Percentiles rank a stretch among this genome's conserved stretches.
Evolutionary conservation across 495 filamentous ascomycete species (phyloP).

Genomic region (Xylona heveae): DNA sequence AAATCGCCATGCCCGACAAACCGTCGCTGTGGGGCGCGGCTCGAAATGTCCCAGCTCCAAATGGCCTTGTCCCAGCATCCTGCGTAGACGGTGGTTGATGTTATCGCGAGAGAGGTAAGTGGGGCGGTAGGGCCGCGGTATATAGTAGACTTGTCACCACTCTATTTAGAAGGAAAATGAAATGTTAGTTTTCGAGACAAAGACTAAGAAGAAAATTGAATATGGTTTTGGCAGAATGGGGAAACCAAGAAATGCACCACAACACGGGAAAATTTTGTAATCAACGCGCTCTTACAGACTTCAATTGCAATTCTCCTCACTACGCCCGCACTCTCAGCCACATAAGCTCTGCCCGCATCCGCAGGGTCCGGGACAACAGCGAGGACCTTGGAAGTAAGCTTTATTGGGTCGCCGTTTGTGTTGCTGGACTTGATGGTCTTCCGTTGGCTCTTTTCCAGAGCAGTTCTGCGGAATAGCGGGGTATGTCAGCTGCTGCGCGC

Average conservation of each 20-base stretch:
- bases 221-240: conserved; percentile 18
- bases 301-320: conserved; percentile 50
- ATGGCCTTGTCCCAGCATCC: conserved; percentile 87
- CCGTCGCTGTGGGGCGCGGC: conserved; percentile 24
- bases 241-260: neutral
- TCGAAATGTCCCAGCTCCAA: conserved; percentile 55
- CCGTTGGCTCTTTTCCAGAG: conserved; percentile 47
- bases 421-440: conserved; percentile 66
- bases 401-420: conserved; percentile 60
- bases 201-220: conserved; percentile 3
- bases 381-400: conserved; percentile 66
- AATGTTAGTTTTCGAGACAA: conserved; percentile 6
- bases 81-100: conserved; percentile 47
- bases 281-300: conserved; percentile 33
- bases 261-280: conserved; percentile 2
- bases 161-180: conserved; percentile 5
- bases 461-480: too few relatives aligned
- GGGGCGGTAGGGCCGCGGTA: conserved; percentile 63
- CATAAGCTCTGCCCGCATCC: conserved; percentile 37
- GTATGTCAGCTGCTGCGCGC: too few relatives aligned
- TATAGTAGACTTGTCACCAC: conserved; percentile 16
- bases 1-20: conserved; percentile 79
- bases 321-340: conserved; percentile 66
- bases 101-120: conserved; percentile 54
- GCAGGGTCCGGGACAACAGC: conserved; percentile 49